Conservation (phyloP, 2,329 filamentous ascomycete genomes). For the Grosmannia clavigera region DNA sequence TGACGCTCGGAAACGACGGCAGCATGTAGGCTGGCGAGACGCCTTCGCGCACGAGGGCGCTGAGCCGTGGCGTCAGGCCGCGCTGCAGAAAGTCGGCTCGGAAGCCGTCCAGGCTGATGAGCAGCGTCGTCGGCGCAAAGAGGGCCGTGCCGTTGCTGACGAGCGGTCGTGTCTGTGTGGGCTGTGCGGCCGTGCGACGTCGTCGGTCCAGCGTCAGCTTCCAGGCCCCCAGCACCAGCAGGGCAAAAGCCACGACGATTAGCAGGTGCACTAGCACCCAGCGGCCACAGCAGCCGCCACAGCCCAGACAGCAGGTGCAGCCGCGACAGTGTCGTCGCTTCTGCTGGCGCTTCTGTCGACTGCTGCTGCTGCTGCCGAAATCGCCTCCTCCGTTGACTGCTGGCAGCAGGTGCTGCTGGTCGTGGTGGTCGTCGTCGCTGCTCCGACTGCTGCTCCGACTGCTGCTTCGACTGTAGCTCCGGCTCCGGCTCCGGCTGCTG, state of each 20-base stretch:
- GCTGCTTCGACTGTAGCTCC: too few species aligned
- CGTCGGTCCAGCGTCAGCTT: constrained; percentile 35
- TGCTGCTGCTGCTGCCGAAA: constrained; percentile 15
- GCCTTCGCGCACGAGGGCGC: constrained; percentile 65
- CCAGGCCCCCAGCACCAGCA: constrained; percentile 45
- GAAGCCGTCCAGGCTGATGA: constrained; percentile 92
- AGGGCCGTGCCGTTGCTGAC: constrained; percentile 74
- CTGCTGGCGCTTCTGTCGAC: constrained; percentile 5
- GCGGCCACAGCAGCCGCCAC: constrained; percentile 31
- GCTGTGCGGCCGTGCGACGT: not conserved
- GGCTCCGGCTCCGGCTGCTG: not conserved
- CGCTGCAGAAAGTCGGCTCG: constrained; percentile 84
- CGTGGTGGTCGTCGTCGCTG: constrained; percentile 44
- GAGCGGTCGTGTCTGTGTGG: constrained; percentile 2
- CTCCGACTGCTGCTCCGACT: constrained; percentile 39
- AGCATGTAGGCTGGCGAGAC: constrained; percentile 87
- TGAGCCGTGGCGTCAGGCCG: constrained; percentile 71
- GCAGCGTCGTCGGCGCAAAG: constrained; percentile 83
- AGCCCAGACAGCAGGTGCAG: not conserved
- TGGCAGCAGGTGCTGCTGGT: constrained; percentile 23
- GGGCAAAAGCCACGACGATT: constrained; percentile 40
- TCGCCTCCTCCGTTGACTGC: too few species aligned
- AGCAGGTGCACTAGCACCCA: constrained; percentile 41
- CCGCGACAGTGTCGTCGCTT: constrained; percentile 21
- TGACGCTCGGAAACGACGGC: constrained; percentile 90